Conservation (phyloP, 2,329 filamentous ascomycete species). For the Endothia cerciana region DNA sequence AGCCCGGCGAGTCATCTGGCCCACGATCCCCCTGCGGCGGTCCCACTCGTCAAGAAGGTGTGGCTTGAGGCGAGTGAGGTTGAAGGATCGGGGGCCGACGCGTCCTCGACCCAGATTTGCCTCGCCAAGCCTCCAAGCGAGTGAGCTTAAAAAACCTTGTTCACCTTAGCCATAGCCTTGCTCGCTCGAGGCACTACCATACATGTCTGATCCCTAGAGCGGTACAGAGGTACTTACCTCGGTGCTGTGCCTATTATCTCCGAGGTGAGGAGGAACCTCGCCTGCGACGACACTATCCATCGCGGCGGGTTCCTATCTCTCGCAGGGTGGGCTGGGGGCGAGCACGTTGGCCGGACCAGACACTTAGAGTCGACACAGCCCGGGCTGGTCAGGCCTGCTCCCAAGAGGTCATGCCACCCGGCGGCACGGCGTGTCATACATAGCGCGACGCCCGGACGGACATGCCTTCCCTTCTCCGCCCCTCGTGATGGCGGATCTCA, state of each 20-base stretch:
- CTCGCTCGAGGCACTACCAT: conserved; percentile 7
- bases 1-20: not conserved
- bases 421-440: not conserved
- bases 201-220: not conserved
- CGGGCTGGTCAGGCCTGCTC: not conserved
- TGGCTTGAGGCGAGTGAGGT: not conserved
- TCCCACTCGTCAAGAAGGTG: not conserved
- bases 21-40: not conserved
- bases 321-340: not conserved
- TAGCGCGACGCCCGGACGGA: conserved; percentile 11
- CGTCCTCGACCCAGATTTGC: conserved; percentile 14
- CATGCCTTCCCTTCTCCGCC: conserved; percentile 6
- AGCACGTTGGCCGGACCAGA: not conserved
- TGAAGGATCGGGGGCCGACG: conserved; percentile 1
- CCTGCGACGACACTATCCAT: not conserved
- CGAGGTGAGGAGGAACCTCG: not conserved
- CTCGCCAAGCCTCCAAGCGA: conserved; percentile 26
- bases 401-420: not conserved
- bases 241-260: conserved; percentile 5
- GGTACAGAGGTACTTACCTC: not conserved
- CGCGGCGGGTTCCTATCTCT: not conserved
- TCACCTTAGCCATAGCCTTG: conserved; percentile 16
- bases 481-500: conserved; percentile 12
- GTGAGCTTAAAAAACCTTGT: conserved; percentile 28
- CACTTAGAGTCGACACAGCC: not conserved